Percentiles rank a stretch among this genome's conserved stretches.
Conservation (phyloP, 768 basidiomycete genomes). For the Pulveroboletus sp. region DNA sequence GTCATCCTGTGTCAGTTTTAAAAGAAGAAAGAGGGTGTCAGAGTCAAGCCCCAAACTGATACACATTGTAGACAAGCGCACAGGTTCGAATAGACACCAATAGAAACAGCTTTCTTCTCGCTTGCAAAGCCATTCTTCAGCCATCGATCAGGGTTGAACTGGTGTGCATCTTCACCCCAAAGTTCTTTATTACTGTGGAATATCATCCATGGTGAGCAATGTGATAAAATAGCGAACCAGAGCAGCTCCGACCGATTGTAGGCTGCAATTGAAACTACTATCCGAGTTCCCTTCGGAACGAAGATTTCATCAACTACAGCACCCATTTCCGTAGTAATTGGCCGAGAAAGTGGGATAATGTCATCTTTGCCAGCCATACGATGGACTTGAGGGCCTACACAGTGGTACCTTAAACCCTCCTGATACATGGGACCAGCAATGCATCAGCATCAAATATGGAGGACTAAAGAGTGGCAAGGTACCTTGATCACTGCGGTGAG, state of each 20-base stretch:
- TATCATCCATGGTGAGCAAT: neutral
- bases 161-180: constrained; percentile 31
- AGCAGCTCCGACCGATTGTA: constrained; percentile 45
- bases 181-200: constrained; percentile 23
- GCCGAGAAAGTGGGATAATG: constrained; percentile 53
- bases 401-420: constrained; percentile 48
- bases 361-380: constrained; percentile 53
- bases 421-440: constrained; percentile 13
- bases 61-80: constrained; percentile 4
- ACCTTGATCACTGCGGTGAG: constrained; percentile 36
- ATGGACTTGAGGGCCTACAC: constrained; percentile 48
- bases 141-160: constrained; percentile 32
- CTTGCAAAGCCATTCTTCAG: constrained; percentile 17
- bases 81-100: constrained; percentile 32
- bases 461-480: neutral
- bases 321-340: constrained; percentile 46
- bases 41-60: neutral
- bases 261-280: constrained; percentile 50
- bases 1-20: constrained; percentile 25
- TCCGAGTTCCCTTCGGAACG: constrained; percentile 48
- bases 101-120: constrained; percentile 18
- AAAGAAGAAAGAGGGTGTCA: neutral
- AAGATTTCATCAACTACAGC: constrained; percentile 40
- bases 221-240: no score
- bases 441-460: constrained; percentile 14